Conservation (phyloP, 495 filamentous ascomycete species). For the Corynascus novoguineensis region DNA sequence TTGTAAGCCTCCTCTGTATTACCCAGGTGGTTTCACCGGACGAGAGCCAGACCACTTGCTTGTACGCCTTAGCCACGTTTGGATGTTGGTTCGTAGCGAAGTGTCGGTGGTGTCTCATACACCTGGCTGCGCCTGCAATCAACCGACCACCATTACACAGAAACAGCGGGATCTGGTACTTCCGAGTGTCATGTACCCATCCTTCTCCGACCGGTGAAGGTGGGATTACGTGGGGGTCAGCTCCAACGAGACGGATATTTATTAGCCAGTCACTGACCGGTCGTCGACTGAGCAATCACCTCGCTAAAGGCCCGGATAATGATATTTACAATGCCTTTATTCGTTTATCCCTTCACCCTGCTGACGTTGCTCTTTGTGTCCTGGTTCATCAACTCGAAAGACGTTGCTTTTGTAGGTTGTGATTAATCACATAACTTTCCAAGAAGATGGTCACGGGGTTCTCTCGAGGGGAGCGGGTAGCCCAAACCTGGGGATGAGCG, state of each 20-base stretch:
- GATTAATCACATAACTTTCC: neutral
- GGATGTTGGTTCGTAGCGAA: neutral
- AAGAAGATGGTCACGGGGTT: neutral
- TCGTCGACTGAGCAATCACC: no score
- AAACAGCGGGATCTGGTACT: neutral
- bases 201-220: neutral
- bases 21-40: neutral
- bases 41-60: neutral
- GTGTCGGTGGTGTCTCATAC: neutral
- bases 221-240: neutral
- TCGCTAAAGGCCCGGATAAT: no score
- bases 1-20: neutral
- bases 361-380: neutral
- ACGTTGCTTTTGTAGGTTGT: no score
- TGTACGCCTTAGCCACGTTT: neutral
- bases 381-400: neutral
- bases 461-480: neutral
- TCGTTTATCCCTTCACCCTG: no score
- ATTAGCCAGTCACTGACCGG: neutral
- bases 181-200: neutral
- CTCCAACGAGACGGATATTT: neutral
- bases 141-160: neutral
- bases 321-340: no score
- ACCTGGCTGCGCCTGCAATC: neutral
- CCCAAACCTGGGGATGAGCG: neutral